Conservation (phyloP, 1,284 basidiomycete species). For the Rhizopogon hawkerae region DNA sequence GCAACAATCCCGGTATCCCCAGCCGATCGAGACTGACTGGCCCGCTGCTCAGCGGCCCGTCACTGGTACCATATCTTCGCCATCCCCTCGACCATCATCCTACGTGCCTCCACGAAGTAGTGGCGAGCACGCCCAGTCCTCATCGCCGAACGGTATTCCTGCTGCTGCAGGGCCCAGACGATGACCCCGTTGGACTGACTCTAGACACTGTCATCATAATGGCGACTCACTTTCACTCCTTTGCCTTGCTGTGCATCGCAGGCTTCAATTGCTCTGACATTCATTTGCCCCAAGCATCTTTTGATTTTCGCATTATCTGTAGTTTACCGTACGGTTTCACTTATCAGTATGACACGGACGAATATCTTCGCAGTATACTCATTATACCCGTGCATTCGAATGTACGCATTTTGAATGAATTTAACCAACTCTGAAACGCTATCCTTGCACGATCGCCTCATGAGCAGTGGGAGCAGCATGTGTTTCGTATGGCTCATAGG, state of each 20-base stretch:
- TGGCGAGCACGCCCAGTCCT: conserved; percentile 35
- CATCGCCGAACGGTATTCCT: conserved; percentile 42
- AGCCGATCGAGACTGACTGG: conserved; percentile 46
- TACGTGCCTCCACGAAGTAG: conserved; percentile 43
- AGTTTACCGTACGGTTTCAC: conserved; percentile 32
- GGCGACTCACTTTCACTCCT: conserved; percentile 1
- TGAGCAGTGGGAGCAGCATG: not conserved
- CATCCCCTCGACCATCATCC: conserved; percentile 49
- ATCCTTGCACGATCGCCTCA: not conserved
- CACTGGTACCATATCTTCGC: conserved; percentile 31
- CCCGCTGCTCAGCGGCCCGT: conserved; percentile 35
- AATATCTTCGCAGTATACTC: conserved; percentile 39
- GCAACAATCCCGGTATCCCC: conserved; percentile 21
- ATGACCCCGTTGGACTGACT: conserved; percentile 18
- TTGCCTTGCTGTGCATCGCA: conserved; percentile 6
- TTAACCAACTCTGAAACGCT: conserved; percentile 8
- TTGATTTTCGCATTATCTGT: conserved; percentile 32
- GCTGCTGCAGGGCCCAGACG: conserved; percentile 37
- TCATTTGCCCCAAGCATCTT: conserved; percentile 19
- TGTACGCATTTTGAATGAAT: conserved; percentile 34
- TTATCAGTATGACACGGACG: conserved; percentile 38
- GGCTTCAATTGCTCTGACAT: conserved; percentile 3
- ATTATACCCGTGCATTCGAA: conserved; percentile 38
- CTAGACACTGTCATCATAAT: not conserved
- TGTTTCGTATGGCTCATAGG: conserved; percentile 11